Percentiles rank a stretch among this genome's conserved stretches.
Evolutionary conservation across 768 basidiomycete genomes (phyloP).

Genomic region (Psilocybe cubensis): DNA sequence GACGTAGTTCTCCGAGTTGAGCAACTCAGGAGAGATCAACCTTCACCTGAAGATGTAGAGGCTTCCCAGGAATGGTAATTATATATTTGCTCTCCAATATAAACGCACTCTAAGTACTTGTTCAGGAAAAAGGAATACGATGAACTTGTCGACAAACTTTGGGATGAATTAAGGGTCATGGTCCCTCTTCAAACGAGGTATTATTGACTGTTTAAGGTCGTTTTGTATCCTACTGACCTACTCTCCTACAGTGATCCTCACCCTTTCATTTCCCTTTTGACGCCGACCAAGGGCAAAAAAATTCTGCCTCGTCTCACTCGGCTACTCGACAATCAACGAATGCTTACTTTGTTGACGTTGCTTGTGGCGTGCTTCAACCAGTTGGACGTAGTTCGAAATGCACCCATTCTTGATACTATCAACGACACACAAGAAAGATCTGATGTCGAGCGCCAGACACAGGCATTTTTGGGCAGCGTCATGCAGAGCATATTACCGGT

Average conservation of each 20-base stretch:
- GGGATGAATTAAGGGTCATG: slow-evolving; percentile 84
- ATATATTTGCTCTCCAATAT: not conserved
- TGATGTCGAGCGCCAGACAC: slow-evolving; percentile 87
- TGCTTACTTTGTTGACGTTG: slow-evolving; percentile 87
- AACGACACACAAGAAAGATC: slow-evolving; percentile 63
- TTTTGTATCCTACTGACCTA: not conserved
- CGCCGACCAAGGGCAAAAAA: slow-evolving; percentile 90
- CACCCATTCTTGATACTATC: slow-evolving; percentile 68
- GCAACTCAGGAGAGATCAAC: slow-evolving; percentile 81
- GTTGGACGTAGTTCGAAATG: slow-evolving; percentile 86
- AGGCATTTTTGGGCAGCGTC: slow-evolving; percentile 84
- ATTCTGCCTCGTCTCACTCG: slow-evolving; percentile 88
- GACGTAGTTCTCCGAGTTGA: slow-evolving; percentile 85
- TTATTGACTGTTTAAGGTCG: not conserved
- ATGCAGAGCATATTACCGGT: slow-evolving; percentile 87
- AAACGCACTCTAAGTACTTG: not conserved
- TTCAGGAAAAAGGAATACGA: slow-evolving; percentile 63
- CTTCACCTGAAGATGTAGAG: slow-evolving; percentile 61
- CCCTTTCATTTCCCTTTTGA: slow-evolving; percentile 92
- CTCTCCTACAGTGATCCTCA: slow-evolving; percentile 76
- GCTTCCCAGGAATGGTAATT: slow-evolving; percentile 48
- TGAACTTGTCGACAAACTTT: slow-evolving; percentile 68
- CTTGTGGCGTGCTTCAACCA: slow-evolving; percentile 94
- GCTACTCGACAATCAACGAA: slow-evolving; percentile 75
- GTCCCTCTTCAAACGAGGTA: slow-evolving; percentile 94